Percentiles rank a stretch among this genome's conserved stretches.
Evolutionary conservation across 805 yeast species (phyloP).

Genomic region (Candida chilensis): DNA sequence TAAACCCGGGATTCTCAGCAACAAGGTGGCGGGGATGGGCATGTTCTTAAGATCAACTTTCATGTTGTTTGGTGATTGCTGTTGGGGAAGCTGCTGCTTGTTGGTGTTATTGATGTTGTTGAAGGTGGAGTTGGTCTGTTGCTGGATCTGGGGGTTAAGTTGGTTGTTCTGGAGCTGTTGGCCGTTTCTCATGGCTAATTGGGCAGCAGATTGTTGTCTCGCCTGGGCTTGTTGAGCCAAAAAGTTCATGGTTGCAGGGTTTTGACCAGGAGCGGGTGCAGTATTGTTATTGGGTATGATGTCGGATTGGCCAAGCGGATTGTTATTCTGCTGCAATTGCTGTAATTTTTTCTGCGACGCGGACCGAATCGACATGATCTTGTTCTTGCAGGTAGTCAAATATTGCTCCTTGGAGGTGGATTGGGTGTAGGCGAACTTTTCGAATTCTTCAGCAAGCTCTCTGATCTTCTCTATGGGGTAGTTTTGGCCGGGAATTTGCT

Average conservation of each 20-base stretch:
- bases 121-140: conserved; percentile 11
- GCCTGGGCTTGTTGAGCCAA: conserved; percentile 38
- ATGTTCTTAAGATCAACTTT: conserved; percentile 44
- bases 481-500: background rate
- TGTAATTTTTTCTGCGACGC: conserved; percentile 11
- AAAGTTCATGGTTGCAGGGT: conserved; percentile 1
- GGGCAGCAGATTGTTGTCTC: conserved; percentile 41
- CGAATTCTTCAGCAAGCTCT: conserved; percentile 62
- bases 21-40: conserved; percentile 64
- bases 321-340: conserved; percentile 9
- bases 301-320: conserved; percentile 1
- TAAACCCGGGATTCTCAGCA: conserved; percentile 61
- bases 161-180: too few species aligned
- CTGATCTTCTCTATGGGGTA: conserved; percentile 26
- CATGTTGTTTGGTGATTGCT: conserved; percentile 26
- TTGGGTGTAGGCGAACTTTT: conserved; percentile 52
- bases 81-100: conserved; percentile 8
- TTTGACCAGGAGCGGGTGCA: background rate
- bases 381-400: conserved; percentile 34
- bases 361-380: conserved; percentile 12
- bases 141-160: conserved; percentile 3
- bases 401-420: conserved; percentile 53
- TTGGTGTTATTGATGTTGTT: conserved; percentile 11
- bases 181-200: conserved; percentile 12
- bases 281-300: conserved; percentile 2